These are phyloP conservation scores for Penstemon eatonii DNA, from an alignment of 257 asterid genomes.

Conservation along the genomic window DNA sequence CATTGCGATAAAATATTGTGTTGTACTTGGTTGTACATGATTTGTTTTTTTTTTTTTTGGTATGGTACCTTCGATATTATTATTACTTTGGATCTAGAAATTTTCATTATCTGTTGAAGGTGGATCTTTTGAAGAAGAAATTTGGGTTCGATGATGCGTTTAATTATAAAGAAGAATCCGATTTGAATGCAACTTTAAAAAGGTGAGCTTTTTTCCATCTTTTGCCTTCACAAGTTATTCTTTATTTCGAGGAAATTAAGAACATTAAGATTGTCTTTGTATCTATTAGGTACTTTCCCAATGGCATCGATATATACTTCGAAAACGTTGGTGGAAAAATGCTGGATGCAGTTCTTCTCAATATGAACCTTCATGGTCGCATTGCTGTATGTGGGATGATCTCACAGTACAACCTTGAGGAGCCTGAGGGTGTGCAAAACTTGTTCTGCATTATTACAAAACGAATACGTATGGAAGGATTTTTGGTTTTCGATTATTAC, in stretches of 20 bases:
- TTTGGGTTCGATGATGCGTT: conserved; percentile 1
- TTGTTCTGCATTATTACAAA: not conserved
- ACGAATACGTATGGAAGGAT: not conserved
- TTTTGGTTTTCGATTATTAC: conserved; percentile 1
- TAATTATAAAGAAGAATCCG: conserved; percentile 2
- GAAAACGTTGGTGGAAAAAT: conserved; percentile 7
- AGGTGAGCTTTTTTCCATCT: not conserved
- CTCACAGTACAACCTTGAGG: conserved; percentile 12
- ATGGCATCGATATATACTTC: not conserved
- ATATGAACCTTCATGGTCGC: not conserved
- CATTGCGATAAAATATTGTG: not conserved
- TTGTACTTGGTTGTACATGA: not conserved
- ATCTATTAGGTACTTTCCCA: not conserved
- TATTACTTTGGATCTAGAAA: not conserved
- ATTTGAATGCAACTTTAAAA: not conserved
- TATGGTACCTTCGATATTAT: too few species aligned
- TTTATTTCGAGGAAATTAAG: too few species aligned
- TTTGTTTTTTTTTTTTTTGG: too few species aligned
- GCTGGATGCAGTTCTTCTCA: not conserved
- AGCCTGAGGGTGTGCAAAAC: conserved; percentile 8
- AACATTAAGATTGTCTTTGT: not conserved
- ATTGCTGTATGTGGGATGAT: conserved; percentile 6
- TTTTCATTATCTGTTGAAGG: conserved; percentile 1
- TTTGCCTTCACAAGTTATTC: too few species aligned
- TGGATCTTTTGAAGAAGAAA: conserved; percentile 5